Conservation (phyloP, 768 basidiomycete genomes). For the Zangia roseola region DNA sequence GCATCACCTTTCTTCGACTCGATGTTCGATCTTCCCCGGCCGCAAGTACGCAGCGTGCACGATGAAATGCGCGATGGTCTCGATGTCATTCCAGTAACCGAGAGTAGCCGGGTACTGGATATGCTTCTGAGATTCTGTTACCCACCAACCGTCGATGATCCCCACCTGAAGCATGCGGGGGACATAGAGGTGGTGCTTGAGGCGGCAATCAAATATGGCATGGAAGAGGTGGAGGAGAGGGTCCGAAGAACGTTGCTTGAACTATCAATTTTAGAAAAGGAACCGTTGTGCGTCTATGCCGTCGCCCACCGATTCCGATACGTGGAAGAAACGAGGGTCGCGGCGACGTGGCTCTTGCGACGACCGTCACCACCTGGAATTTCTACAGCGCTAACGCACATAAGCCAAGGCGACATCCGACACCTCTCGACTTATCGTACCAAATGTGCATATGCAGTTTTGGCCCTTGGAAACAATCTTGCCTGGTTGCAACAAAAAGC, state of each 20-base stretch:
- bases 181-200: slow-evolving; percentile 26
- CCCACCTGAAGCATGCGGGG: slow-evolving; percentile 10
- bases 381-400: neutral
- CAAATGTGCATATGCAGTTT: slow-evolving; percentile 18
- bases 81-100: slow-evolving; percentile 31
- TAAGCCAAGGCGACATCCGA: slow-evolving; percentile 11
- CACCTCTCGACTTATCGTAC: slow-evolving; percentile 21
- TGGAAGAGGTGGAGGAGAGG: slow-evolving; percentile 27
- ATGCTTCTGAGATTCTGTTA: slow-evolving; percentile 37
- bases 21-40: slow-evolving; percentile 33
- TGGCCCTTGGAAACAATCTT: slow-evolving; percentile 19
- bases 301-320: slow-evolving; percentile 34
- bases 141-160: slow-evolving; percentile 29
- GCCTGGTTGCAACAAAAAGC: slow-evolving; percentile 23
- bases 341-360: slow-evolving; percentile 28
- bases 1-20: slow-evolving; percentile 31
- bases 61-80: slow-evolving; percentile 17
- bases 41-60: slow-evolving; percentile 2
- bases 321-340: slow-evolving; percentile 30
- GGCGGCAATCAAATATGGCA: slow-evolving; percentile 31
- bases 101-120: slow-evolving; percentile 27
- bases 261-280: slow-evolving; percentile 23
- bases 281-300: slow-evolving; percentile 32
- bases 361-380: slow-evolving; percentile 8
- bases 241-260: slow-evolving; percentile 28